Percentiles rank a stretch among this genome's conserved stretches.
phyloP scores from a whole-genome alignment of 768 basidiomycete genomes.

The Tremella fuciformis region DNA sequence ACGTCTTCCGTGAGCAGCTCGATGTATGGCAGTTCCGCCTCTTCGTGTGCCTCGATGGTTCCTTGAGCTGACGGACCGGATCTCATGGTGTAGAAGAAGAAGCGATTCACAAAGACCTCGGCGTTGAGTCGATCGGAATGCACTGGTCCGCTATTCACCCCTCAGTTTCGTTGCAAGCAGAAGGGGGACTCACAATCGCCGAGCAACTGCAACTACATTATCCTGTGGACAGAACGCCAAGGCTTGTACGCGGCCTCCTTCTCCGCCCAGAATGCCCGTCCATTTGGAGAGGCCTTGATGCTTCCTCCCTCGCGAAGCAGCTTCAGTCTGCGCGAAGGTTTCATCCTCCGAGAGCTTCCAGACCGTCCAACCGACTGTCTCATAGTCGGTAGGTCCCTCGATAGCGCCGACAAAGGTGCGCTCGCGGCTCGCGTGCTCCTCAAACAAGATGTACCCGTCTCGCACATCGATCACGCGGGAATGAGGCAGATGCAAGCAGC shows the following conservation, averaged over 20 bases:
- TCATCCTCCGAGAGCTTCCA: neutral
- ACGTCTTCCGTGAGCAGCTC: neutral
- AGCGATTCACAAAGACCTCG: neutral
- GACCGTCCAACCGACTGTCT: neutral
- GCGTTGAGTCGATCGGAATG: too few species aligned
- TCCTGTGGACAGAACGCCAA: conserved; percentile 2
- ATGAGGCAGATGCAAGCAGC: neutral
- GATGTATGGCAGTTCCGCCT: conserved; percentile 1
- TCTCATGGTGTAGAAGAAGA: neutral
- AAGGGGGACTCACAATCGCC: conserved; percentile 1
- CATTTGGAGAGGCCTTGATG: neutral
- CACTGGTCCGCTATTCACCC: neutral
- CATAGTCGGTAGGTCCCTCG: neutral
- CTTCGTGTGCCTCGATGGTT: neutral
- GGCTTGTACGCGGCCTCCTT: neutral
- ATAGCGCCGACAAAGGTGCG: neutral
- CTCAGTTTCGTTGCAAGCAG: neutral
- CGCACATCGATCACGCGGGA: neutral
- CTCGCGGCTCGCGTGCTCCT: neutral
- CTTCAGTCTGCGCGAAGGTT: neutral
- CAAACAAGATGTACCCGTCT: neutral
- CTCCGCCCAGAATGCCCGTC: neutral
- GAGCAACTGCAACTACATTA: conserved; percentile 2
- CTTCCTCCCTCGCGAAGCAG: neutral
- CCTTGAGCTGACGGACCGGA: neutral